phyloP scores from a whole-genome alignment of 202 grass and related monocot genomes.

The Elaeis oleifera region DNA sequence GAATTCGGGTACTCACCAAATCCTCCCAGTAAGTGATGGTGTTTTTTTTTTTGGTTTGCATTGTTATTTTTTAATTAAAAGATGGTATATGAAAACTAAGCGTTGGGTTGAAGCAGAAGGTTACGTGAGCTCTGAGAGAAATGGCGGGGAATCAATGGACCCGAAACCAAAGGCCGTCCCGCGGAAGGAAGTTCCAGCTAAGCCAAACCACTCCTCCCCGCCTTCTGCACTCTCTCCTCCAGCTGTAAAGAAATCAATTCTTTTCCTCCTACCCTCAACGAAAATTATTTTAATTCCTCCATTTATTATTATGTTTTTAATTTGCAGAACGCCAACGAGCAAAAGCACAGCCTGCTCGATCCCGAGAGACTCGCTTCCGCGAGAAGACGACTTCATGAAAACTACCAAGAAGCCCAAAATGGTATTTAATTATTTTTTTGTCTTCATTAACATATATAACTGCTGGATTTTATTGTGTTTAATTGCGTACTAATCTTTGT shows the following conservation, averaged over 20 bases:
- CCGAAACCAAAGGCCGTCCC: constrained; percentile 10
- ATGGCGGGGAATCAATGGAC: constrained; percentile 21
- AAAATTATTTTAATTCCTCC: too few species aligned
- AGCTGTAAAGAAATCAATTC: constrained; percentile 35
- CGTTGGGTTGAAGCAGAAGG: background rate
- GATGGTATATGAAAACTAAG: background rate
- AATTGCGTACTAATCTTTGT: background rate
- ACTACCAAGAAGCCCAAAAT: constrained; percentile 73
- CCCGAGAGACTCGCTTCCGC: constrained; percentile 55
- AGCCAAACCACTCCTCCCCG: constrained; percentile 15
- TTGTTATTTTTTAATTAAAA: background rate
- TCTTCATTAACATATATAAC: background rate
- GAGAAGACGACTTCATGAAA: constrained; percentile 71
- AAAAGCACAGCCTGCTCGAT: constrained; percentile 44
- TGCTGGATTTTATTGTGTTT: background rate
- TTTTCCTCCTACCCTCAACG: background rate
- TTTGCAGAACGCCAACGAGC: constrained; percentile 45
- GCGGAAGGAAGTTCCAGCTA: constrained; percentile 1
- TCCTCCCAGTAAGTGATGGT: constrained; percentile 35
- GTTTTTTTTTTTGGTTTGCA: background rate
- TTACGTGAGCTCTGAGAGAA: constrained; percentile 21
- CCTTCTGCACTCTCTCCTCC: constrained; percentile 11
- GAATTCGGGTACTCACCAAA: constrained; percentile 31
- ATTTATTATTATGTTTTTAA: background rate
- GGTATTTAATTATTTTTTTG: constrained; percentile 22